These are phyloP conservation scores for Yarrowia galli DNA, from an alignment of 1,139 yeast genomes.

Conservation along the genomic window DNA sequence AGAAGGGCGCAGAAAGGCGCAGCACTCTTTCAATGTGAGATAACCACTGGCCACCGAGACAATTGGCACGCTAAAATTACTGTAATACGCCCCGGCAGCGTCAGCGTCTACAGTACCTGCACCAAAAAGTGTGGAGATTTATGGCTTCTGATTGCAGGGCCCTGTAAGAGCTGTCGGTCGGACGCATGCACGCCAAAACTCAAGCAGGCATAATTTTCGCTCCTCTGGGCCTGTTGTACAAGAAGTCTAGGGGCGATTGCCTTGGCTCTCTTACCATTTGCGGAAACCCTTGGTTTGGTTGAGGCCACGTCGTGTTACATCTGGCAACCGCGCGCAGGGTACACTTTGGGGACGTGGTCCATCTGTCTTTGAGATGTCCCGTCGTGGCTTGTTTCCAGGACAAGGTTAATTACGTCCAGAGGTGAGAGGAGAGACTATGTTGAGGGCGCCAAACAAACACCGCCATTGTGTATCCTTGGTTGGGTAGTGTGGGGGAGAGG, in stretches of 20 bases:
- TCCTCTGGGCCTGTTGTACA: no score
- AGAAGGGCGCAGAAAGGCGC: neutral
- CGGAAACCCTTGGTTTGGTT: neutral
- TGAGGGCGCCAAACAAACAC: neutral
- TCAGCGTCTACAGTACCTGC: constrained; percentile 27
- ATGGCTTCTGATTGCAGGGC: constrained; percentile 32
- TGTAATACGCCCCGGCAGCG: neutral
- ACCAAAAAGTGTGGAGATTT: constrained; percentile 33
- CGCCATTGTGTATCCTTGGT: neutral
- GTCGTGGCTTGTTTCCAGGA: neutral
- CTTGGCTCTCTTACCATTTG: constrained; percentile 9
- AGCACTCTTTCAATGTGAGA: neutral
- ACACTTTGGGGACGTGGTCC: constrained; percentile 34
- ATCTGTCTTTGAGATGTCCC: constrained; percentile 30
- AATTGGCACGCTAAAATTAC: neutral
- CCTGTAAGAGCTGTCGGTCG: constrained; percentile 27
- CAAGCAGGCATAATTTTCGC: neutral
- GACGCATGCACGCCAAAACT: constrained; percentile 28
- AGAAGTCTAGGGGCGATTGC: no score
- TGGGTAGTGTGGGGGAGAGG: neutral
- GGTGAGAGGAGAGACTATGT: no score
- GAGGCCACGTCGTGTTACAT: constrained; percentile 9
- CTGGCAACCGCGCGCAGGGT: constrained; percentile 26
- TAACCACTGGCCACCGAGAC: neutral
- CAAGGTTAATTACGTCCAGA: constrained; percentile 26